phyloP scores from a whole-genome alignment of 2,329 filamentous ascomycete species.

The Pseudogymnoascus destructans region DNA sequence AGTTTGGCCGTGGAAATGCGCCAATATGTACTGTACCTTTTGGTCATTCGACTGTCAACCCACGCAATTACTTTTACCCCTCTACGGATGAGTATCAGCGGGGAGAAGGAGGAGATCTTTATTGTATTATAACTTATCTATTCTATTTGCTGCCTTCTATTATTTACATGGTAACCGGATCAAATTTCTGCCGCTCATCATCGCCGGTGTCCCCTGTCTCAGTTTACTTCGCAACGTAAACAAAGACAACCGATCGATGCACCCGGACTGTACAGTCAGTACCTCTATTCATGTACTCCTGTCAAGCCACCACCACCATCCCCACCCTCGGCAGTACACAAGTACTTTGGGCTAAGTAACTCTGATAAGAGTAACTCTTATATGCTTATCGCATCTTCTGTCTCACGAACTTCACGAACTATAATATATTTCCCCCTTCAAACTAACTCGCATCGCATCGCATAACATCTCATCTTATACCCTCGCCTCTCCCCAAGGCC shows the following conservation, averaged over 20 bases:
- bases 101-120: neutral
- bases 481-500: neutral
- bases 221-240: neutral
- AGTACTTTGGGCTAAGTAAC: neutral
- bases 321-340: neutral
- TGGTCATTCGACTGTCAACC: neutral
- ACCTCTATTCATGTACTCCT: neutral
- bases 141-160: neutral
- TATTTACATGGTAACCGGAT: neutral
- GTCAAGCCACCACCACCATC: neutral
- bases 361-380: neutral
- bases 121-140: neutral
- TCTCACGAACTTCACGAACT: neutral
- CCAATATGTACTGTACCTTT: slow-evolving; percentile 1
- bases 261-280: neutral
- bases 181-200: neutral
- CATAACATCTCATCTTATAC: neutral
- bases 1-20: slow-evolving; percentile 3
- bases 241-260: neutral
- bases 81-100: neutral
- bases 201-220: neutral
- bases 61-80: neutral
- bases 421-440: neutral
- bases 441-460: neutral
- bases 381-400: neutral